Percentiles rank a stretch among this genome's conserved stretches.
Evolutionary conservation across 164 flowering plant species (phyloP).

Genomic region (Cinnamomum chago): DNA sequence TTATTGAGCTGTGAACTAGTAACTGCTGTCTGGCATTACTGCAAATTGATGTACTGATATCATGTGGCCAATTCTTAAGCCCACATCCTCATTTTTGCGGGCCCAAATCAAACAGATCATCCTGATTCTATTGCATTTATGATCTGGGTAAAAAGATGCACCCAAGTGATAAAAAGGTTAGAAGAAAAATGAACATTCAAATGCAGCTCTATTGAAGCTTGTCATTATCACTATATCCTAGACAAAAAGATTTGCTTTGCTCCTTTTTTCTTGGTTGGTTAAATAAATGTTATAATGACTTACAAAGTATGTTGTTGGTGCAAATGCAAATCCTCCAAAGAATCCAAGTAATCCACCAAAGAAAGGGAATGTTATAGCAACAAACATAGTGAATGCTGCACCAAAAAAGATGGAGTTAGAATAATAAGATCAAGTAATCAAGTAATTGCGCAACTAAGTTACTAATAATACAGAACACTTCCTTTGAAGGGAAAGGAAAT

Average conservation of each 20-base stretch:
- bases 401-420: background rate
- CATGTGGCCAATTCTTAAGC: too few species aligned
- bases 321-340: slow-evolving; percentile 73
- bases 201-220: background rate
- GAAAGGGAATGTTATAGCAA: slow-evolving; percentile 65
- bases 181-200: background rate
- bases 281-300: slow-evolving; percentile 11
- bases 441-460: background rate
- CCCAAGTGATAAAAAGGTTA: background rate
- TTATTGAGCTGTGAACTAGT: too few species aligned
- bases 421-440: background rate
- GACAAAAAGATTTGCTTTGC: too few species aligned
- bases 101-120: too few species aligned
- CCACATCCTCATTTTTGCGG: too few species aligned
- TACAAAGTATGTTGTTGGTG: slow-evolving; percentile 62
- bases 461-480: too few species aligned
- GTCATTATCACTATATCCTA: too few species aligned
- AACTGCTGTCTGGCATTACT: too few species aligned
- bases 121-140: too few species aligned
- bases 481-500: slow-evolving; percentile 3
- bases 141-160: too few species aligned
- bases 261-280: too few species aligned
- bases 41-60: too few species aligned
- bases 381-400: slow-evolving; percentile 65
- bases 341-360: slow-evolving; percentile 70